Evolutionary conservation across 2,329 filamentous ascomycete genomes (phyloP), one percentile per base, ranked within the genome.

Genomic region (Sclerotinia nivalis): DNA sequence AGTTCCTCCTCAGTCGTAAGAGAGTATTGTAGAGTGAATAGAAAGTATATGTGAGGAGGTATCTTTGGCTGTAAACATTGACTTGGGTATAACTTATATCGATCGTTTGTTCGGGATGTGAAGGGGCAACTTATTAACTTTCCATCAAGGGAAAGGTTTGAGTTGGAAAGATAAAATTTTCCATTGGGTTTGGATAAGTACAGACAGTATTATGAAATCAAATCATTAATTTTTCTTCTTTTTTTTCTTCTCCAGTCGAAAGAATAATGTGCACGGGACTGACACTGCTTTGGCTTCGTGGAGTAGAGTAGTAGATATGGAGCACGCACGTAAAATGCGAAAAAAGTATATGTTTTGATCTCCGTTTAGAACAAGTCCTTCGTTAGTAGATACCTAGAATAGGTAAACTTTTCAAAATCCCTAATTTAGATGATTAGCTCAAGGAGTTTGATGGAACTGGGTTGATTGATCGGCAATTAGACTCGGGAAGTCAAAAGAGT

Each of bases 391-490:
- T 37, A 20, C 9, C 31, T 1, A 4, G 20, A 13, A 10, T 22
- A 56, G 52, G n/a, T 5, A 10, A 37, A 15, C 40, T 18, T 18
- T 43, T 43, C 34, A 50, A 49, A 34, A 28, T 13, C 34, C 43
- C 28, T 50, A 49, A 64, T 52, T 66, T 47, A 66, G 12, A 45
- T 56, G 12, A 58, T 66, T 47, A 58, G 64, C 34, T 9, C 37
- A 34, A 45, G 12, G 50, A 2, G 28, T 56, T n/a, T 31, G 20
- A 31, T n/a, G 18, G 25, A 22, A 50, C 10, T 31, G 28, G 28
- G 34, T 56, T n/a, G 31, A 34, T 47, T 45, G 64, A 58, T 66
- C 37, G 52, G 22, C 50, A 58, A 56, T 56, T 58, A 58, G 64
- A 58, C 50, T 66, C 50, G 64, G 64, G n/a, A 31, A 37, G 7